A percentile compares a stretch with the other conserved stretches of the same genome.
Evolutionary conservation across 2,329 filamentous ascomycete species (phyloP).

Genomic region (Lithohypha guttulata): DNA sequence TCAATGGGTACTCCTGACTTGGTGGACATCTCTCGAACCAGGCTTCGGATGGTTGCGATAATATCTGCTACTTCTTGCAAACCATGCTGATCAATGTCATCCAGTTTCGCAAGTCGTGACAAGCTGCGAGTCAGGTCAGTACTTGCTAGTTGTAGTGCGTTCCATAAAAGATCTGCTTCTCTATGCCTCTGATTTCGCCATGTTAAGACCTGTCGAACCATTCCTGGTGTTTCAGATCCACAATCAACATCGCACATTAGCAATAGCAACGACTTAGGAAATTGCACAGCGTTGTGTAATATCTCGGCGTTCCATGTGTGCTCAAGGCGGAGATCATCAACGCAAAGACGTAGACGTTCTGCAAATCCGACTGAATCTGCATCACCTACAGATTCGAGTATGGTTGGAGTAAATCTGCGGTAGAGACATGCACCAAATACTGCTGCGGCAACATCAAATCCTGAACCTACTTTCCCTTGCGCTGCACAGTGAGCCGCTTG

Average conservation of each 20-base stretch:
- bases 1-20: conserved; percentile 76
- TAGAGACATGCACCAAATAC: conserved; percentile 89
- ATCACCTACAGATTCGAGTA: conserved; percentile 59
- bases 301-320: conserved; percentile 71
- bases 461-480: conserved; percentile 90
- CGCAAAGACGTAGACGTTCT: conserved; percentile 50
- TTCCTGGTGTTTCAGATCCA: conserved; percentile 82
- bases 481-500: conserved; percentile 91
- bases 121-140: conserved; percentile 58
- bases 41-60: conserved; percentile 41
- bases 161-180: conserved; percentile 63
- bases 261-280: conserved; percentile 64
- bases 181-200: conserved; percentile 61
- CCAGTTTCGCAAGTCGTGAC: conserved; percentile 37
- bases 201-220: conserved; percentile 83
- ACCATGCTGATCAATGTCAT: conserved; percentile 38
- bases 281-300: conserved; percentile 53
- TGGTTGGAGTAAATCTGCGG: conserved; percentile 74
- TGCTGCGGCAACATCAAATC: conserved; percentile 88
- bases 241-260: conserved; percentile 96
- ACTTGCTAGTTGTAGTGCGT: conserved; percentile 61
- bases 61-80: conserved; percentile 42
- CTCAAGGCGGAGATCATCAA: conserved; percentile 46
- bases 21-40: conserved; percentile 66
- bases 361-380: conserved; percentile 58